Conservation (phyloP, 2,329 filamentous ascomycete species). For the Ilyonectria mors-panacis region DNA sequence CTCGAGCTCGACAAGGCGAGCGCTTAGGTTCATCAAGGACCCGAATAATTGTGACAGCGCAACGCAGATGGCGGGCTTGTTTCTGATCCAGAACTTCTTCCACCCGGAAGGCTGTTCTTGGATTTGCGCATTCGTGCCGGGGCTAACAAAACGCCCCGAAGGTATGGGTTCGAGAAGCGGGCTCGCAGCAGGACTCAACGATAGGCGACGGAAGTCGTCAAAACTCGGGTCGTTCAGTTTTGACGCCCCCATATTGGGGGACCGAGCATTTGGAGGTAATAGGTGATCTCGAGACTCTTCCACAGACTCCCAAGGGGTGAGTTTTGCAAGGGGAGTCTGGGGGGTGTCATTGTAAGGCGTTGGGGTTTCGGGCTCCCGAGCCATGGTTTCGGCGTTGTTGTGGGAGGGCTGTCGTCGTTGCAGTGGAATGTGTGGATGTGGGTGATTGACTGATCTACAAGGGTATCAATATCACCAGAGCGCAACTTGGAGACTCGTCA, state of each 20-base stretch:
- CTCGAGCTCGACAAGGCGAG: constrained; percentile 80
- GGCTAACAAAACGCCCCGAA: constrained; percentile 29
- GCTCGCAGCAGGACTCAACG: constrained; percentile 43
- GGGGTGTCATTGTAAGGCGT: constrained; percentile 39
- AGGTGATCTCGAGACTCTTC: constrained; percentile 35
- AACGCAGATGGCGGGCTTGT: constrained; percentile 82
- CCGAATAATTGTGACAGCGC: constrained; percentile 85
- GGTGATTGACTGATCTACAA: constrained; percentile 11
- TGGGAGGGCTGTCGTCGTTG: not conserved
- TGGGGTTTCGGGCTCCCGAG: constrained; percentile 33
- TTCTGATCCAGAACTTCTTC: constrained; percentile 69
- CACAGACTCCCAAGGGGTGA: constrained; percentile 23
- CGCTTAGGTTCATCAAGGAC: constrained; percentile 87
- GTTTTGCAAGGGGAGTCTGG: constrained; percentile 33
- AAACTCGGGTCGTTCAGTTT: constrained; percentile 38
- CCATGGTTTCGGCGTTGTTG: constrained; percentile 32
- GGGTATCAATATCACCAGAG: not conserved
- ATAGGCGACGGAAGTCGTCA: constrained; percentile 43
- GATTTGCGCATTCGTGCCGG: constrained; percentile 10
- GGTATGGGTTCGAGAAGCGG: constrained; percentile 41
- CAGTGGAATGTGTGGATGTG: not conserved
- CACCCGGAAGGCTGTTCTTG: constrained; percentile 44
- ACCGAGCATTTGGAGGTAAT: constrained; percentile 30
- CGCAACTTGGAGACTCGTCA: not conserved
- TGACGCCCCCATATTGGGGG: constrained; percentile 26